Conservation (phyloP, 1,139 yeast species). For the Ashbya aceris region DNA sequence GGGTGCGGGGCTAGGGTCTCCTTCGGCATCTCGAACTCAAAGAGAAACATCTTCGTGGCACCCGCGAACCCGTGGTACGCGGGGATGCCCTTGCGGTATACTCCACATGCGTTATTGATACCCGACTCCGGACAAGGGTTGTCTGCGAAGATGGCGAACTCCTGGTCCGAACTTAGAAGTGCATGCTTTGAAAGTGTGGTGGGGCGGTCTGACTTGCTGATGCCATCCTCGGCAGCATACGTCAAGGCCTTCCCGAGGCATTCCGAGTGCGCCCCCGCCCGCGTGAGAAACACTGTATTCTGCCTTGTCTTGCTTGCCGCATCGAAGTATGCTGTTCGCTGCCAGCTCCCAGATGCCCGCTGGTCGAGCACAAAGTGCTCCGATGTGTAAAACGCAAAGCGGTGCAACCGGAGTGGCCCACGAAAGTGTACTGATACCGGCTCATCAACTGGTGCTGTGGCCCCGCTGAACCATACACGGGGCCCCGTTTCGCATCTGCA, state of each 20-base stretch:
- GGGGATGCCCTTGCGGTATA: conserved; percentile 68
- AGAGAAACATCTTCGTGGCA: conserved; percentile 68
- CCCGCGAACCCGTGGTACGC: conserved; percentile 90
- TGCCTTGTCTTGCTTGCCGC: conserved; percentile 34
- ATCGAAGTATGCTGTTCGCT: conserved; percentile 38
- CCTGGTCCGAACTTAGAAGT: conserved; percentile 45
- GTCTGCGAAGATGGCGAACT: conserved; percentile 53
- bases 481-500: conserved; percentile 44
- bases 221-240: conserved; percentile 40
- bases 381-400: conserved; percentile 54
- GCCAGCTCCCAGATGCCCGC: conserved; percentile 34
- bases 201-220: conserved; percentile 34
- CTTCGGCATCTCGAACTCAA: conserved; percentile 84
- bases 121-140: conserved; percentile 43
- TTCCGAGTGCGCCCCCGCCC: conserved; percentile 39
- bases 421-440: conserved; percentile 74
- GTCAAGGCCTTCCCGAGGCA: conserved; percentile 62
- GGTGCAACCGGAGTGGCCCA: conserved; percentile 58
- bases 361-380: conserved; percentile 28
- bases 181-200: conserved; percentile 45
- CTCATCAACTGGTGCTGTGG: conserved; percentile 57
- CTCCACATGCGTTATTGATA: conserved; percentile 48
- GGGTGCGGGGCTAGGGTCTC: conserved; percentile 34
- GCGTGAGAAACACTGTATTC: conserved; percentile 58
- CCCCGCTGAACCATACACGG: conserved; percentile 43